Evolutionary conservation across 1,139 yeast genomes (phyloP), one percentile per base, ranked within the genome.

Genomic region (Kurtzmaniella quercitrusa): DNA sequence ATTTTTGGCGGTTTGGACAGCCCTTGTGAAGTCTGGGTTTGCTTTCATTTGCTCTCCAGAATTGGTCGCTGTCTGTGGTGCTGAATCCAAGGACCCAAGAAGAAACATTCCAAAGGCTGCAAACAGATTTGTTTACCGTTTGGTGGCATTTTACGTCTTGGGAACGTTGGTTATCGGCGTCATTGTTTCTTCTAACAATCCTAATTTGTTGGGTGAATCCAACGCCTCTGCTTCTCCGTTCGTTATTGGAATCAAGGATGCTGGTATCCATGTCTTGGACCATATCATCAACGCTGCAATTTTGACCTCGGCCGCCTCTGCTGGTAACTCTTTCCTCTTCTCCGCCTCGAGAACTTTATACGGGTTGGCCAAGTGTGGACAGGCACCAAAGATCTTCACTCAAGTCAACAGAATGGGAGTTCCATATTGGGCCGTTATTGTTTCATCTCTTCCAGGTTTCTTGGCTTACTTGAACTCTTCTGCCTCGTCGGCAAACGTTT

Each of bases 281-380:
- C 84, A 82, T 54, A 70, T 85, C 42, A 70, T 85, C 52, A 85
- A 85, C 56, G 91, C 82, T 1, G 79, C 79, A 51, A 80, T 85
- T 46, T 64, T 85, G 57, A 66, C 84, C 9, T 82, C 85, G 46
- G 85, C 86, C 44, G 75, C 83, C 50, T 80, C 87, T 12, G 86
- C 91, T 9, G 82, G 85, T 41, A 85, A 84, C 63, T 82, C 90
- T 0, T 87, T 81, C 62, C 66, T 83, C 49, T 85, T 83, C 62
- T 81, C 85, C 46, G 82, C 85, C 17, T 76, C 90, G 12, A 75
- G 93, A 70, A 77, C 82, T 14, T 65, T 82, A 38, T 85, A 79
- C 57, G 82, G 85, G 37, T 65, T 84, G 50, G 76, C 89, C 6
- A 68, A 70, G 45, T 78, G 77, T 56, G 83, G 84, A 15, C 73